Percentiles rank a stretch among this genome's conserved stretches.
These are phyloP conservation scores for Alternaria solani DNA, from an alignment of 2,329 filamentous ascomycete species.

Conservation along the genomic window DNA sequence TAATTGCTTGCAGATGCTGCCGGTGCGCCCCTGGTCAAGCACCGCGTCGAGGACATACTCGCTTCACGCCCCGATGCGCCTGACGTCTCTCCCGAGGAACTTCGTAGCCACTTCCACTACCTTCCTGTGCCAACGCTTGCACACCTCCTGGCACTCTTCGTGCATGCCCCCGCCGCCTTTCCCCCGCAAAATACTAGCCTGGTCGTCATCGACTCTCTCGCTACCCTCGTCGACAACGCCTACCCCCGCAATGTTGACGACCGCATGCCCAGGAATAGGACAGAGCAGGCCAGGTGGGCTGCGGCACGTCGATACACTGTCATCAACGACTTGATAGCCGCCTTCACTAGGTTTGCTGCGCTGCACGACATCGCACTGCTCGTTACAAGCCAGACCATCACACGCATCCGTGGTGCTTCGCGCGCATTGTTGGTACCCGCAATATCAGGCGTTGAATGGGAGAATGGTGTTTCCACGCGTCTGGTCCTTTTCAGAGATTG, in stretches of 20 bases:
- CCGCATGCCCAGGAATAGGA: slow-evolving; percentile 55
- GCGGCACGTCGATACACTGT: slow-evolving; percentile 64
- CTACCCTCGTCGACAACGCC: slow-evolving; percentile 76
- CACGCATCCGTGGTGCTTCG: slow-evolving; percentile 74
- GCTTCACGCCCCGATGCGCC: slow-evolving; percentile 24
- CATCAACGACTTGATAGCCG: slow-evolving; percentile 69
- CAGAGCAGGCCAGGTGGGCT: slow-evolving; percentile 58
- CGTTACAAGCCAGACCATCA: slow-evolving; percentile 80
- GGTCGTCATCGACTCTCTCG: slow-evolving; percentile 80
- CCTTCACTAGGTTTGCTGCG: slow-evolving; percentile 75
- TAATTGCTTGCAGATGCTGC: slow-evolving; percentile 56
- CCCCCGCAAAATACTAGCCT: slow-evolving; percentile 71
- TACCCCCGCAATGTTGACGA: slow-evolving; percentile 68
- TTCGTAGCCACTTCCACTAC: slow-evolving; percentile 68
- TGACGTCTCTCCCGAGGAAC: slow-evolving; percentile 33
- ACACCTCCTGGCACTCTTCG: slow-evolving; percentile 75
- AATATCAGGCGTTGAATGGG: slow-evolving; percentile 80
- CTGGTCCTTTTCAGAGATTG: slow-evolving; percentile 82
- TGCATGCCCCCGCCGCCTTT: slow-evolving; percentile 69
- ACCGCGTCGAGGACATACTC: slow-evolving; percentile 60
- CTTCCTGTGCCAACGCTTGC: slow-evolving; percentile 66
- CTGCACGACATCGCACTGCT: slow-evolving; percentile 76
- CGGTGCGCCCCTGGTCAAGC: slow-evolving; percentile 57
- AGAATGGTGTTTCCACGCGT: slow-evolving; percentile 75
- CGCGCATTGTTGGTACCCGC: slow-evolving; percentile 77